These are phyloP conservation scores for Acacia confusa DNA, from an alignment of 306 rosid species.

Conservation along the genomic window DNA sequence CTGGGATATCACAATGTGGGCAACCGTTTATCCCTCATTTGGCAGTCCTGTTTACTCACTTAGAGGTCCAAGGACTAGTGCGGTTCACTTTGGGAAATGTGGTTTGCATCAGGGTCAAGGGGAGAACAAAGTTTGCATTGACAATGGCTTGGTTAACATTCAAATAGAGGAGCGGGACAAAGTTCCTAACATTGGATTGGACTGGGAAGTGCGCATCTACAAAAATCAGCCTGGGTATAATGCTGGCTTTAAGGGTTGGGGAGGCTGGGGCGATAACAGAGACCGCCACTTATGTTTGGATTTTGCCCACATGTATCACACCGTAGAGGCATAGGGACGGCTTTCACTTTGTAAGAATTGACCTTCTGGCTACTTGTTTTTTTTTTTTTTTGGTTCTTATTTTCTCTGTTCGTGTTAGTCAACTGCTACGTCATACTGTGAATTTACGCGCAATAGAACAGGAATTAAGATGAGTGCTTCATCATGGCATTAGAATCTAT, in stretches of 20 bases:
- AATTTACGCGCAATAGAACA: constrained; percentile 27
- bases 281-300: constrained; percentile 75
- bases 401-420: constrained; percentile 20
- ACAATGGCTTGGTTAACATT: constrained; percentile 64
- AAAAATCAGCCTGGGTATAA: constrained; percentile 79
- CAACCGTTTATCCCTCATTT: constrained; percentile 92
- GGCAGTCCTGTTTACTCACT: constrained; percentile 82
- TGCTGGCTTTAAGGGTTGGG: constrained; percentile 97
- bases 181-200: constrained; percentile 63
- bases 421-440: constrained; percentile 8
- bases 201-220: constrained; percentile 65
- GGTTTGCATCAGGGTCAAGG: constrained; percentile 99
- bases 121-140: constrained; percentile 65
- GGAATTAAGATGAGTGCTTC: constrained; percentile 34
- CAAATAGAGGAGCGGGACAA: constrained; percentile 55
- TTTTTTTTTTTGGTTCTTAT: neutral
- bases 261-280: constrained; percentile 96
- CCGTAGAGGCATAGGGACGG: constrained; percentile 18
- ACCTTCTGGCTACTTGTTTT: constrained; percentile 18
- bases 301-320: constrained; percentile 73
- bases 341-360: constrained; percentile 39
- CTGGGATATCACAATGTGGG: constrained; percentile 99
- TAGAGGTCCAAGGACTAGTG: constrained; percentile 87
- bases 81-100: constrained; percentile 91
- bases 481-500: constrained; percentile 23